These are phyloP conservation scores for Colletotrichum ledebouriae DNA, from an alignment of 2,329 filamentous ascomycete species.

Conservation along the genomic window DNA sequence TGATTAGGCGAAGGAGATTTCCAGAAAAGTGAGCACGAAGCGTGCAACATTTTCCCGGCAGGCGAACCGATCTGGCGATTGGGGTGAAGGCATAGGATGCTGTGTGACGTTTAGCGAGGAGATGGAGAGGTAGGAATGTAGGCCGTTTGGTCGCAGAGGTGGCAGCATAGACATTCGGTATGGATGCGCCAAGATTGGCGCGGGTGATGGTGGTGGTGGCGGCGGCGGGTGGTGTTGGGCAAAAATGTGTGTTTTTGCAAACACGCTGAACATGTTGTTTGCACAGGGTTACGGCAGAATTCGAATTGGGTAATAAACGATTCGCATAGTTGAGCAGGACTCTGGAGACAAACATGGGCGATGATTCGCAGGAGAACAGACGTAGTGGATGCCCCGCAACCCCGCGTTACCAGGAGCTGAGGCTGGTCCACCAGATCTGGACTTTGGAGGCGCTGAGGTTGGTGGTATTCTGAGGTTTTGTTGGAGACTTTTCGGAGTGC, in stretches of 20 bases:
- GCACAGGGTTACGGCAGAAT: slow-evolving; percentile 9
- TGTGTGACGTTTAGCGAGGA: neutral
- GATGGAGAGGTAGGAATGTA: neutral
- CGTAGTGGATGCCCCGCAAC: slow-evolving; percentile 38
- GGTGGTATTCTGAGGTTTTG: slow-evolving; percentile 13
- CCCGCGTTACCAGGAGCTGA: slow-evolving; percentile 39
- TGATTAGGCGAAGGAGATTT: slow-evolving; percentile 9
- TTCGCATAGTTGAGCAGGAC: slow-evolving; percentile 21
- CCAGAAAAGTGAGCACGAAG: slow-evolving; percentile 20
- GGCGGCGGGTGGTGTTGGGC: neutral
- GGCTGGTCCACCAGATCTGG: slow-evolving; percentile 38
- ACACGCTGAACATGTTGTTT: neutral
- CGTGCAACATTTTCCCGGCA: neutral
- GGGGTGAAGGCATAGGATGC: slow-evolving; percentile 1
- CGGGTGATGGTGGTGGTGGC: neutral
- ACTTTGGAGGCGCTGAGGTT: slow-evolving; percentile 14
- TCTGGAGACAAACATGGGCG: slow-evolving; percentile 26
- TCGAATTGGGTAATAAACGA: slow-evolving; percentile 4
- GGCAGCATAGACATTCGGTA: slow-evolving; percentile 15
- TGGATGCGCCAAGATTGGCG: slow-evolving; percentile 14
- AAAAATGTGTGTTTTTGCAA: slow-evolving; percentile 6
- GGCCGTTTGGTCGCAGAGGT: slow-evolving; percentile 13
- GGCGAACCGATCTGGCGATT: neutral
- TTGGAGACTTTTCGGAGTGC: slow-evolving; percentile 1
- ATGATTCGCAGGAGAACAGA: slow-evolving; percentile 39